These are phyloP conservation scores for Cucurbita ficifolia DNA, from an alignment of 306 rosid species.

Conservation along the genomic window DNA sequence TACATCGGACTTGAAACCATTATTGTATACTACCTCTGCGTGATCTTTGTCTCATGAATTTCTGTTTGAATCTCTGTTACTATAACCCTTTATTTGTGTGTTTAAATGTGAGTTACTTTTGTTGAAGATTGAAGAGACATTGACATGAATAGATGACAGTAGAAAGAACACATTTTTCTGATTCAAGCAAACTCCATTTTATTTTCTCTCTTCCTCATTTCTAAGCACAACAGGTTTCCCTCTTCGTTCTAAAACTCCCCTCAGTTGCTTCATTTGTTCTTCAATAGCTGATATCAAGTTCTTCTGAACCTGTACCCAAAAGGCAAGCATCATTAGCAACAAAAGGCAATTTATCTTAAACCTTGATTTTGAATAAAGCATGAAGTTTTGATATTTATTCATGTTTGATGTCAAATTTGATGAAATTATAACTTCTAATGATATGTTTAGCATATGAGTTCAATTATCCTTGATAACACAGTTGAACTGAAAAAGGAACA, in stretches of 20 bases:
- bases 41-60: not conserved
- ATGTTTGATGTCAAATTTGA: not conserved
- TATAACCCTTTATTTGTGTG: not conserved
- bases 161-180: not conserved
- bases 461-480: not conserved
- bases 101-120: not conserved
- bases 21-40: not conserved
- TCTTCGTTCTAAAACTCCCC: not conserved
- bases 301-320: constrained; percentile 27
- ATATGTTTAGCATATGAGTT: not conserved
- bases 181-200: not conserved
- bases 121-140: not conserved
- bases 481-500: not conserved
- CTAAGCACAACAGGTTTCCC: not conserved
- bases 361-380: not conserved
- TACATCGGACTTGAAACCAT: not conserved
- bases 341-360: not conserved
- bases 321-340: not conserved
- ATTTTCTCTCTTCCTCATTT: not conserved
- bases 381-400: no score
- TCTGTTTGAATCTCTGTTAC: not conserved
- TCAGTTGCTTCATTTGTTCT: constrained; percentile 4
- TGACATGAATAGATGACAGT: not conserved
- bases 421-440: not conserved
- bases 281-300: not conserved